Evolutionary conservation across 768 basidiomycete genomes (phyloP), one percentile per base, ranked within the genome.

Genomic region (Mycena vulgaris): DNA sequence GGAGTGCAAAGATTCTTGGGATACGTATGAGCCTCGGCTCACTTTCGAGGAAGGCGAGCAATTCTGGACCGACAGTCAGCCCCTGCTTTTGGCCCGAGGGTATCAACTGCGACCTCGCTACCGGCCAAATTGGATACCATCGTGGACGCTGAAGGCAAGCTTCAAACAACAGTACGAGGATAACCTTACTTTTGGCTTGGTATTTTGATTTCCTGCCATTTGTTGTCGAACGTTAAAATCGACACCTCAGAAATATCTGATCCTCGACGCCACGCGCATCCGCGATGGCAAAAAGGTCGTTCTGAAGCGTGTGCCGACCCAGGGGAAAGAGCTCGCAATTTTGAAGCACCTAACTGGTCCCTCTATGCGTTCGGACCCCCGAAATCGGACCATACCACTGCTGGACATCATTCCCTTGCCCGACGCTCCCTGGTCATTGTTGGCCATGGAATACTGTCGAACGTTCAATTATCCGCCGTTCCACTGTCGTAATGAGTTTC

Each of bases 31-130:
- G 21, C 40, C 11, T 40, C 11, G 40, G 14, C 19, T 40, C 19
- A 40, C 40, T 7, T 17, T 40, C 14, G 40, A 40, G 14, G 14
- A 40, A 19, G 40, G 40, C 11, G 70, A 68, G 5, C 19, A 59
- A 33, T 61, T 60, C 42, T 72, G 71, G 71, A 63, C 69, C 13
- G 28, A 72, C 16, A 35, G 11, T 8, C 60, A 72, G 9, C 57
- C 59, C 7, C 59, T 65, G 23, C 57, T 72, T 11, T 28, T 65
- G 10, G 19, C 40, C 0, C 31, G 31, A 30, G 71, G 71, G 21
- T 72, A 65, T 63, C 55, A 65, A 30, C 45, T 72, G 25, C 63
- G 71, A 23, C 52, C 71, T 8, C 62, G 71, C 6, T 72, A 69
- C 28, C 40, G 30, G n/a, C 71, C 71, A 17, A 52, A 66, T 23